These are phyloP conservation scores for Exserohilum turcica DNA, from an alignment of 2,329 filamentous ascomycete species.

Conservation along the genomic window DNA sequence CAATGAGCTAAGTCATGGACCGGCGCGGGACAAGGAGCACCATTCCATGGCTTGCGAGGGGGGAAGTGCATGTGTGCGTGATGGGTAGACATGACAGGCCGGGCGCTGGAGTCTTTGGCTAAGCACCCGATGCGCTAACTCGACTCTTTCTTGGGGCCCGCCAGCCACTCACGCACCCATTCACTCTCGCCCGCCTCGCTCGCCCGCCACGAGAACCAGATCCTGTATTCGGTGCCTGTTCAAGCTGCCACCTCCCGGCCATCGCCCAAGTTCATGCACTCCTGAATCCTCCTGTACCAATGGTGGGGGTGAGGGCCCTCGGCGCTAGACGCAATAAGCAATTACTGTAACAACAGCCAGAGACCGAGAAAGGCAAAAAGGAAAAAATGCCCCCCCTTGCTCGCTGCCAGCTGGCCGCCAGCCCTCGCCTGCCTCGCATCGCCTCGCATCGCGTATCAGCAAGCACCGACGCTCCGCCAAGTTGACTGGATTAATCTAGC, in stretches of 20 bases:
- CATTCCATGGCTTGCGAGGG: slow-evolving; percentile 29
- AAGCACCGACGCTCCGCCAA: neutral
- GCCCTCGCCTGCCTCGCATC: too few species aligned
- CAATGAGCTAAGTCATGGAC: slow-evolving; percentile 34
- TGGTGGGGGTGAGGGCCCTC: slow-evolving; percentile 1
- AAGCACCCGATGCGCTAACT: slow-evolving; percentile 25
- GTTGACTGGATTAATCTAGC: slow-evolving; percentile 12
- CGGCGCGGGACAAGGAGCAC: slow-evolving; percentile 26
- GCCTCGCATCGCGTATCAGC: neutral
- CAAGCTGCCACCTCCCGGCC: slow-evolving; percentile 8
- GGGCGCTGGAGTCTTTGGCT: slow-evolving; percentile 18
- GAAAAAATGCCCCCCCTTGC: neutral
- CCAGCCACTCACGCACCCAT: slow-evolving; percentile 1
- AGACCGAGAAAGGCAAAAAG: neutral
- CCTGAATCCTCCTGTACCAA: slow-evolving; percentile 19
- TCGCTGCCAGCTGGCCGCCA: slow-evolving; percentile 19
- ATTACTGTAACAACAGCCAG: slow-evolving; percentile 2
- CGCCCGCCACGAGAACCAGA: too few species aligned
- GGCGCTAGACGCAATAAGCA: slow-evolving; percentile 20
- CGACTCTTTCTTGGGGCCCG: neutral
- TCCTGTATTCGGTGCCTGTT: neutral
- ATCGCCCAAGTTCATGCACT: slow-evolving; percentile 14
- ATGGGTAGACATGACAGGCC: slow-evolving; percentile 25
- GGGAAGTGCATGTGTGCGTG: slow-evolving; percentile 17
- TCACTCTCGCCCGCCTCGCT: neutral